Conservation (phyloP, 2,329 filamentous ascomycete species). For the Neofusicoccum sp. region DNA sequence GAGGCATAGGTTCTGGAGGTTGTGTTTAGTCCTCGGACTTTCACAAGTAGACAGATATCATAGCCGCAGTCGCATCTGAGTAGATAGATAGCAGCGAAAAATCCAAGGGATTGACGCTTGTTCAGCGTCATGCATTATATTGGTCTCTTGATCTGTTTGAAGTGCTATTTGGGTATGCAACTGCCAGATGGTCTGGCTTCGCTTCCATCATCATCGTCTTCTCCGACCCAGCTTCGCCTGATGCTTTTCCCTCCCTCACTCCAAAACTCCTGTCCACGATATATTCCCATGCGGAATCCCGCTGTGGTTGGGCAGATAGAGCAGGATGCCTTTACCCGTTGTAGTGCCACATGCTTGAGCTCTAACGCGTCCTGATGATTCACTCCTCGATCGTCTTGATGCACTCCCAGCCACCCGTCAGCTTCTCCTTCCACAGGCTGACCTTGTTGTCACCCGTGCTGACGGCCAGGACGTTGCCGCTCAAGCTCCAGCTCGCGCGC, state of each 20-base stretch:
- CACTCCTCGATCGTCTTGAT: constrained; percentile 95
- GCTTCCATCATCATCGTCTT: not conserved
- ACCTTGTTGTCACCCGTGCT: constrained; percentile 96
- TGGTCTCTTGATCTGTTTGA: not conserved
- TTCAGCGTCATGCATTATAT: constrained; percentile 5
- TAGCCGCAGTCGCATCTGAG: not conserved
- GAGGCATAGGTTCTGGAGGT: not conserved
- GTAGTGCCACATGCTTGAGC: not conserved
- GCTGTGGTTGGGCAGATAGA: not conserved
- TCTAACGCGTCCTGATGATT: not conserved
- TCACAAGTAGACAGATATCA: not conserved
- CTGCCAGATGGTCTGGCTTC: not conserved
- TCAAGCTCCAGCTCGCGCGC: constrained; percentile 97
- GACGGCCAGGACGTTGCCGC: constrained; percentile 93
- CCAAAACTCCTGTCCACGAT: not conserved
- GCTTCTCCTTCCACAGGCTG: constrained; percentile 96
- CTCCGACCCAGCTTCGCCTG: not conserved
- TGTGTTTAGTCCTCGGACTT: not conserved
- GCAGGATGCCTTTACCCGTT: not conserved
- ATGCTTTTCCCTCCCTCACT: not conserved
- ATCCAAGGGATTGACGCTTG: not conserved
- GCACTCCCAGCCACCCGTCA: constrained; percentile 95
- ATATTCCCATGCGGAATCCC: not conserved
- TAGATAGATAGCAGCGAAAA: not conserved
- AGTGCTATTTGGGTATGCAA: constrained; percentile 13